Evolutionary conservation across 805 yeast species (phyloP), one percentile per base, ranked within the genome.

Genomic region (Pichia manshurica): DNA sequence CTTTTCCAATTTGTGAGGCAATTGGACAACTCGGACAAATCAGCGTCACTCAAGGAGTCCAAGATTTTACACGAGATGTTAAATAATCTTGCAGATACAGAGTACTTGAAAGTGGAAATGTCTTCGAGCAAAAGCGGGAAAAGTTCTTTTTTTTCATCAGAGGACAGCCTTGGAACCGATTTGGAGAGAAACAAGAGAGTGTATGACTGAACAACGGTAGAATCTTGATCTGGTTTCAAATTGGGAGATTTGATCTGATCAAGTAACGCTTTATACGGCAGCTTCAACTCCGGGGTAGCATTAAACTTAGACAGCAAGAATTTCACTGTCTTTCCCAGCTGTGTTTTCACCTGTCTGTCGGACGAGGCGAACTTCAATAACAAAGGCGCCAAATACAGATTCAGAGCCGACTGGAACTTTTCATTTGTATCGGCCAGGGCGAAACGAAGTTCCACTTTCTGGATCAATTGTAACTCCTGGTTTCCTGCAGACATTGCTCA

Each of bases 371-470:
- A 71, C 61, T 91, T 91, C 52, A 90, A 68, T 32, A 91, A 66
- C 23, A 91, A 60, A 1, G 99, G 96, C 1, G 87, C 74, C 38
- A 91, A 70, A 58, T 84, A 91, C 0, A 77, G 64, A 10, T 72
- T 71, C 36, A 93, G 61, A 5, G 82, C 66, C 2, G 74, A 59
- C 58, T 84, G 82, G 46, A 89, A 75, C 57, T 84, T 84, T 2
- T 65, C 72, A 41, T 82, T 84, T 0, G 82, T 70, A 42, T 77
- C 78, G 0, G 97, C 87, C 37, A 91, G 67, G 1, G 95, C 91
- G 17, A 91, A 71, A 35, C 87, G 71, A 42, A 90, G 75, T 63
- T 90, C 97, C 1, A 87, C 96, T 60, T 82, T 84, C 57, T 82
- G 81, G 34, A 87, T 73, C 48, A 86, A 66, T 1, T 75, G 71